Evolutionary conservation across 768 basidiomycete species (phyloP).

Genomic region (Rhizopogon vulgaris): DNA sequence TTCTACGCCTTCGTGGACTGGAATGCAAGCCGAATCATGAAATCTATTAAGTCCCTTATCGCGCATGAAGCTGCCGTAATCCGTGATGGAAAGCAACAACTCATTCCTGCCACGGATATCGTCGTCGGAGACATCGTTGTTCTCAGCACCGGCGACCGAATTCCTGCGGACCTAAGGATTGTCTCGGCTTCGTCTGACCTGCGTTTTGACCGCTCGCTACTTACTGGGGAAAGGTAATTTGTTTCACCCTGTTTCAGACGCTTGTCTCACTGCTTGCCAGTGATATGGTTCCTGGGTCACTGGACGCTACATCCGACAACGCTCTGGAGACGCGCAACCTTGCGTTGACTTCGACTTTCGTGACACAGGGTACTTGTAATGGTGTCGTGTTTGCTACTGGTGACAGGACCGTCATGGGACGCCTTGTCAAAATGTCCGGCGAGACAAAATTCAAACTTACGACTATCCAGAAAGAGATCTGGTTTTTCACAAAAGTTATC

Average conservation of each 20-base stretch:
- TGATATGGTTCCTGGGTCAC: slow-evolving; percentile 38
- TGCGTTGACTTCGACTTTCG: slow-evolving; percentile 40
- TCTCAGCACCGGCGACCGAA: slow-evolving; percentile 48
- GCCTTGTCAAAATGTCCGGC: slow-evolving; percentile 48
- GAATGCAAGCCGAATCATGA: slow-evolving; percentile 44
- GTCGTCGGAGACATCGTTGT: slow-evolving; percentile 52
- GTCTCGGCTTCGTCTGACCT: slow-evolving; percentile 46
- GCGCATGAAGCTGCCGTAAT: slow-evolving; percentile 53
- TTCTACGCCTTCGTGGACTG: slow-evolving; percentile 50
- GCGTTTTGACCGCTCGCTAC: slow-evolving; percentile 45
- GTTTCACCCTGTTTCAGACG: neutral
- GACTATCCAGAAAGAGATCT: slow-evolving; percentile 41
- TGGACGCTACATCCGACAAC: slow-evolving; percentile 45
- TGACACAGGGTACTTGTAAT: slow-evolving; percentile 35
- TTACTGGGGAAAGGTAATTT: slow-evolving; percentile 42
- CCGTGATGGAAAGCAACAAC: slow-evolving; percentile 41
- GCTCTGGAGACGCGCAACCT: slow-evolving; percentile 42
- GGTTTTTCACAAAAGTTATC: slow-evolving; percentile 50
- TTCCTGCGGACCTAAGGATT: slow-evolving; percentile 55
- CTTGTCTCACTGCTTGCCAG: slow-evolving; percentile 11
- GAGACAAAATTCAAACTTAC: slow-evolving; percentile 41
- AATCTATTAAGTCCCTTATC: slow-evolving; percentile 52
- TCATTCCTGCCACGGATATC: slow-evolving; percentile 46
- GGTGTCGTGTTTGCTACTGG: slow-evolving; percentile 39
- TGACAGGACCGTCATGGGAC: slow-evolving; percentile 43